Evolutionary conservation across 306 rosid genomes (phyloP), one percentile per base, ranked within the genome.

Genomic region (Lathyrus tuberosus): DNA sequence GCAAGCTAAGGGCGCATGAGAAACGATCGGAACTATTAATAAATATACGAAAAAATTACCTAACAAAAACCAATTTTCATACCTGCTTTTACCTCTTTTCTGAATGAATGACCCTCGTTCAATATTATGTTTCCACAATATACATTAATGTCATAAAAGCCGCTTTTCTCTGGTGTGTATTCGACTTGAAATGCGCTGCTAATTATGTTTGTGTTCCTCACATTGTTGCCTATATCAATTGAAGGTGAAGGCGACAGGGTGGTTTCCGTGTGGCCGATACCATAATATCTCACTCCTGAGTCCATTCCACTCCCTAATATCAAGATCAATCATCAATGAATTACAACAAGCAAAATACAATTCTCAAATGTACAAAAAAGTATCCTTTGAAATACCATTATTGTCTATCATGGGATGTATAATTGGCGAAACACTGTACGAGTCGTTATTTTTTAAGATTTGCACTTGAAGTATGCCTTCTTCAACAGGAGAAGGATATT

Each of bases 101-200:
- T 80, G 82, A 85, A 65, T 30, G 90, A 47, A 15, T 76, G 94
- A 2, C 84, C 91, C 33, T 84, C 86, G 64, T 84, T 81, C 76
- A 91, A 79, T 48, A 80, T 44, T 74, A 91, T 67, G 74, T 91
- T 91, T 76, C 96, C 96, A 76, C 96, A 89, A 70, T 79, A 83
- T 54, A 89, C 86, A 64, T 11, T 67, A 74, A 89, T 81, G 48
- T 64, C 67, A 46, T 89, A 91, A 77, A 56, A 67, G 17, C 96
- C 97, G 75, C 85, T 87, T 81, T 89, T 87, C 26, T 84, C 81
- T 38, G 96, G 88, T 80, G 84, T 81, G 84, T 84, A 91, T 13
- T 51, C 79, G 77, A 91, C 96, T 4, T 73, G 74, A 76, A 89
- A 89, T 64, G 75, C 83, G 81, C 85, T 81, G 42, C 79, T 83